Base-by-base conservation (phyloP, 2,329 filamentous ascomycete genomes). In the Elsinoe batatas region DNA sequence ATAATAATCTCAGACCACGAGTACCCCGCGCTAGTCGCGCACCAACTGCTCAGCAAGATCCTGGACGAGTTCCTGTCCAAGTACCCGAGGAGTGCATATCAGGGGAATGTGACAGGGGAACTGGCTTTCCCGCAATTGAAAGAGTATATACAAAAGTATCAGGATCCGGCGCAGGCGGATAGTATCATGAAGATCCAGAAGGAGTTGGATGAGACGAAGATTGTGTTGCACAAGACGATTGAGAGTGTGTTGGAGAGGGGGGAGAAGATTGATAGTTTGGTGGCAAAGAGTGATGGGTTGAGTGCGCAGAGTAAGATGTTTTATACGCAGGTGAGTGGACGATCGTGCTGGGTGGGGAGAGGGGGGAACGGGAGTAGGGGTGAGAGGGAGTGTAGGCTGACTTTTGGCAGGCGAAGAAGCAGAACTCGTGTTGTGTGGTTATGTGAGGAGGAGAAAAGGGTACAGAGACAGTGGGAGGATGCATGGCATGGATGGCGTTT, bases 301-400 rank as follows among this genome's bases (percentile, higher is more conserved):
- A 95, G 88, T 72, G 81, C 83, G 50, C 87, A 93, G 77, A 95
- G 89, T 75, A 97, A 95, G 80, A 91, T 94, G 86, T 98, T 98
- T 71, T 97, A 97, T 72, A 89, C 79, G 40, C 78, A 80, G 71
- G 85, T 85, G 71, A 64, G 78, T 74, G 13, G 5, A n/a, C 18
- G 5, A 43, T 15, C 8, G 26, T 12, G 15, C 12, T 20, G 32
- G 20, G 10, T 3, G 20, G 7, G 33, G 15, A 30, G 33, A 13
- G 32, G n/a, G 32, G 11, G 30, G 22, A 37, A 13, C 3, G 20
- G 13, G n/a, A 15, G 44, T 3, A 37, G 36, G 15, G 36, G 12
- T 12, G 3, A 8, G 11, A 37, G 36, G n/a, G 36, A n/a, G 22
- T n/a, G 22, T 10, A 30, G 2, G 69, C 85, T 85, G 71, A 65